Evolutionary conservation across 2,329 filamentous ascomycete genomes (phyloP).

Genomic region (Colletotrichum cordylinicola): DNA sequence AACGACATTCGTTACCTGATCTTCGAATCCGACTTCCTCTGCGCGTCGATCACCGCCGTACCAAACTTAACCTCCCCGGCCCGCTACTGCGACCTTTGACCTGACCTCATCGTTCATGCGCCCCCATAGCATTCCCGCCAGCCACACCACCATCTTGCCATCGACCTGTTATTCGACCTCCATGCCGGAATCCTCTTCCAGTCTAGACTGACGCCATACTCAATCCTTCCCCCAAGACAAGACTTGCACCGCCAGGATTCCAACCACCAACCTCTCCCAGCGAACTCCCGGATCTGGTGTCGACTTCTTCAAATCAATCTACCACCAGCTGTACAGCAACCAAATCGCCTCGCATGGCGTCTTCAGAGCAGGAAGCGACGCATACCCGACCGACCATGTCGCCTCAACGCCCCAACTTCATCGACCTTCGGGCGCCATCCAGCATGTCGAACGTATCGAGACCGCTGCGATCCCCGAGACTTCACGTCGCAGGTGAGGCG

Average conservation of each 20-base stretch:
- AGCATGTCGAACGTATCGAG: slow-evolving; percentile 49
- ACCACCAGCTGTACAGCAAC: background rate
- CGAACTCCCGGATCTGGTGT: background rate
- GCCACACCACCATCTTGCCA: slow-evolving; percentile 10
- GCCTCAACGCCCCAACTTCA: slow-evolving; percentile 61
- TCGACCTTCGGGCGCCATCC: slow-evolving; percentile 65
- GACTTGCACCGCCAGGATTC: slow-evolving; percentile 18
- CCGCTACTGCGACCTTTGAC: slow-evolving; percentile 1
- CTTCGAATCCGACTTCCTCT: background rate
- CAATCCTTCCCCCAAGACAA: slow-evolving; percentile 25
- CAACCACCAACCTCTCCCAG: slow-evolving; percentile 18
- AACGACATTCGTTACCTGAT: slow-evolving; percentile 9
- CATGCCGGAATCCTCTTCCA: slow-evolving; percentile 3
- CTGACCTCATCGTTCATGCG: slow-evolving; percentile 27
- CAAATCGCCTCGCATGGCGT: slow-evolving; percentile 11
- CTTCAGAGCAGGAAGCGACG: background rate
- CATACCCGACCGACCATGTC: slow-evolving; percentile 40
- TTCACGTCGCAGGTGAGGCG: slow-evolving; percentile 79
- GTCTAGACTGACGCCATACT: slow-evolving; percentile 26
- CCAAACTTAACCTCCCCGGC: background rate
- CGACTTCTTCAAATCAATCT: background rate
- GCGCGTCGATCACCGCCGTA: background rate
- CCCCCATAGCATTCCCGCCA: slow-evolving; percentile 15
- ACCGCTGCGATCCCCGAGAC: slow-evolving; percentile 73
- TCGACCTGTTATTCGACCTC: slow-evolving; percentile 10